Base-by-base conservation (phyloP, 805 yeast species). In the Barnettozyma populi region DNA sequence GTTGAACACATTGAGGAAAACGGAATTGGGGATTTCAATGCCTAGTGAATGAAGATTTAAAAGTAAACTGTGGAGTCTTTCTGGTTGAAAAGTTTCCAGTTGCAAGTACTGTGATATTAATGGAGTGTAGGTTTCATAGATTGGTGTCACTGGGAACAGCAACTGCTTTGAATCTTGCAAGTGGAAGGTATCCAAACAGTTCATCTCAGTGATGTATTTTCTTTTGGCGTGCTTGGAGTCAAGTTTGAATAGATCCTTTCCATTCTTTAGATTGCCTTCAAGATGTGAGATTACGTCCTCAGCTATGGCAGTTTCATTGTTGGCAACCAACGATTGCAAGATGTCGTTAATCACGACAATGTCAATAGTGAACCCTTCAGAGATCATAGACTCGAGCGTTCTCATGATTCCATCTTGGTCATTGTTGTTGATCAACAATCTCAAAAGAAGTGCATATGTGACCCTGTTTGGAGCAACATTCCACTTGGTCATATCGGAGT, bases 101-200 rank as follows among this genome's bases (percentile, higher is more conserved):
- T 46, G 43, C 3, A 42, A 13, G 21, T 36, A 42, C 16, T 35
- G 40, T 6, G 27, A 5, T 5, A 46, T 29, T 9, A 46, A 20
- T 16, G 45, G 46, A 9, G 27, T 18, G 35, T 46, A 46, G 4
- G 49, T 42, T 34, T 46, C 49, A 34, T 37, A 46, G 23, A 31
- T 19, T 8, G 49, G 49, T 3, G 31, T 24, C 11, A 42, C 16
- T 19, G 45, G 45, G 40, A 46, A 42, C 5, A 46, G 13, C 13
- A 42, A 20, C 1, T 19, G 7, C 14, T 36, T 25, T 16, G n/a
- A 7, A 3, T 36, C 32, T 37, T 46, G 41, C 27, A 42, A 20
- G 27, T 25, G 37, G 6, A 46, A 25, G 7, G 38, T 13, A 32
- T 46, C 49, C 14, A 46, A 29, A 8, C 23, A 8, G 10, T 16